These are phyloP conservation scores for Schizochytrium sp. DNA, from an alignment of 108 stramenopile genomes.

Conservation along the genomic window DNA sequence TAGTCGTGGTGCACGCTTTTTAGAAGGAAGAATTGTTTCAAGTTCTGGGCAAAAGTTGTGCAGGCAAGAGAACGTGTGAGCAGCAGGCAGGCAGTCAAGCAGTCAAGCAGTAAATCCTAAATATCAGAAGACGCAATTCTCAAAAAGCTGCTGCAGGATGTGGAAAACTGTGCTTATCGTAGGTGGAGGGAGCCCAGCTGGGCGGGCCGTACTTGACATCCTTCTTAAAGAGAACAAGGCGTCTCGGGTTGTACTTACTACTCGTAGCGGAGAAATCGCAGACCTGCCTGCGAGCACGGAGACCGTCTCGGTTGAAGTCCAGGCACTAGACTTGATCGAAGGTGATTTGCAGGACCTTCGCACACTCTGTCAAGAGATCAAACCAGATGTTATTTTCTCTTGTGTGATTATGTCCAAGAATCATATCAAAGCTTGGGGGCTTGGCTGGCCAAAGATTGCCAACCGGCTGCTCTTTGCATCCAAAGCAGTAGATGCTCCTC, in stretches of 20 bases:
- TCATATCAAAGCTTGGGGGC: conserved; percentile 10
- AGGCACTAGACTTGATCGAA: neutral
- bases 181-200: neutral
- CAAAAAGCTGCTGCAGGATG: neutral
- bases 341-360: neutral
- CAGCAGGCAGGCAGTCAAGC: too few relatives aligned
- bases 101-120: too few relatives aligned
- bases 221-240: neutral
- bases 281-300: neutral
- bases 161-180: neutral
- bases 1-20: too few relatives aligned
- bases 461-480: neutral
- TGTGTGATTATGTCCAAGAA: neutral
- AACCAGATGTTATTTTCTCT: neutral
- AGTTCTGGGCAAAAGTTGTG: too few relatives aligned
- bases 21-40: too few relatives aligned
- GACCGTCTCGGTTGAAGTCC: neutral
- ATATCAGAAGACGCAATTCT: too few relatives aligned
- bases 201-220: neutral
- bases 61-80: too few relatives aligned
- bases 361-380: neutral
- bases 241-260: neutral
- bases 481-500: neutral
- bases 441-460: conserved; percentile 16
- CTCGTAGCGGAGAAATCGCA: neutral